phyloP scores from a whole-genome alignment of 2,329 filamentous ascomycete genomes.

The Stagonosporopsis chrysanthemi region DNA sequence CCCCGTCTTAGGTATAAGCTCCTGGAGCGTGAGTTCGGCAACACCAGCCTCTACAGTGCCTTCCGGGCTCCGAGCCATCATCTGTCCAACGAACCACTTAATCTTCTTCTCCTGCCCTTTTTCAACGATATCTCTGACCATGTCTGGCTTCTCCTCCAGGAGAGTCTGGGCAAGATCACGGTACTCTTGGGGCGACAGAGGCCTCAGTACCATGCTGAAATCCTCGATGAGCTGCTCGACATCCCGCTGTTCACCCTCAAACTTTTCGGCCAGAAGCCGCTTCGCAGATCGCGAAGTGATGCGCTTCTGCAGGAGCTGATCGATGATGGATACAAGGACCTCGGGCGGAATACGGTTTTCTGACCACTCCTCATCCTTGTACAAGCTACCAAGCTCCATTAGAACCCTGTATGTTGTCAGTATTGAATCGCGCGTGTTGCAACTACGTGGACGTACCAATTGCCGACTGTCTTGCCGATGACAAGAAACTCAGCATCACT shows the following conservation, averaged over 20 bases:
- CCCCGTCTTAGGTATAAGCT: slow-evolving; percentile 51
- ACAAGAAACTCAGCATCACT: slow-evolving; percentile 13
- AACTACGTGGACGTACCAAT: slow-evolving; percentile 56
- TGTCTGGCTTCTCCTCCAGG: slow-evolving; percentile 62
- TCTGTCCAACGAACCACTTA: slow-evolving; percentile 73
- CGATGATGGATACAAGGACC: slow-evolving; percentile 55
- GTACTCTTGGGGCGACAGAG: slow-evolving; percentile 65
- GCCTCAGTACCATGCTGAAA: slow-evolving; percentile 62
- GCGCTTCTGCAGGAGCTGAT: slow-evolving; percentile 50
- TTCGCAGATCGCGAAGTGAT: slow-evolving; percentile 67
- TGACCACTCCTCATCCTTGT: slow-evolving; percentile 54
- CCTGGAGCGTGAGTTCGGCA: slow-evolving; percentile 62
- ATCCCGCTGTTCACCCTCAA: slow-evolving; percentile 58
- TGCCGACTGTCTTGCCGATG: slow-evolving; percentile 61
- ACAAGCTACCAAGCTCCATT: slow-evolving; percentile 60
- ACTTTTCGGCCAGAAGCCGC: slow-evolving; percentile 63
- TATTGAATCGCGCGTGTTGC: background rate
- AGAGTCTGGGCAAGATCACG: slow-evolving; percentile 60
- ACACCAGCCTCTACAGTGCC: slow-evolving; percentile 68
- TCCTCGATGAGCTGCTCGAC: slow-evolving; percentile 64
- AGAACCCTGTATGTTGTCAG: slow-evolving; percentile 52
- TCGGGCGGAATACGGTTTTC: slow-evolving; percentile 48
- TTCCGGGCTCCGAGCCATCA: slow-evolving; percentile 67
- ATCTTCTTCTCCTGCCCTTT: slow-evolving; percentile 70
- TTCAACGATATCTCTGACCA: slow-evolving; percentile 66